Percentiles rank a stretch among this genome's conserved stretches.
These are phyloP conservation scores for Paraglomus brasilianum DNA, from an alignment of 192 early-diverging fungal genomes.

Conservation along the genomic window DNA sequence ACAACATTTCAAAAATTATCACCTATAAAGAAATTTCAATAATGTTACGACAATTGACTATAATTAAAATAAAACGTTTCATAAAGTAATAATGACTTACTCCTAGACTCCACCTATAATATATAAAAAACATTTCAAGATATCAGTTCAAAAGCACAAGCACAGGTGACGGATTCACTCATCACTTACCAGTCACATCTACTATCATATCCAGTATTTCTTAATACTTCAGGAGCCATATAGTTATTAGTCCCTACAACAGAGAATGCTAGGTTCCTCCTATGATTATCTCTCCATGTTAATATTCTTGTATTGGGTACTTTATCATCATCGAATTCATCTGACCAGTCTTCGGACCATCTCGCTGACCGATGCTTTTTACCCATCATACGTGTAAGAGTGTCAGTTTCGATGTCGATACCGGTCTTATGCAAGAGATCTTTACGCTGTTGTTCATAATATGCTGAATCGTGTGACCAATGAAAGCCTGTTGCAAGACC, in stretches of 20 bases:
- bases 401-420: slow-evolving; percentile 47
- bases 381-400: slow-evolving; percentile 33
- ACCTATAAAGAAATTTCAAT: slow-evolving; percentile 30
- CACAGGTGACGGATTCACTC: too few relatives aligned
- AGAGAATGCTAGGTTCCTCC: slow-evolving; percentile 64
- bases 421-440: slow-evolving; percentile 47
- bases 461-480: slow-evolving; percentile 61
- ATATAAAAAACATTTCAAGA: background rate
- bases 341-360: slow-evolving; percentile 38
- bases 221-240: slow-evolving; percentile 89
- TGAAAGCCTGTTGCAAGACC: slow-evolving; percentile 70
- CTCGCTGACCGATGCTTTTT: slow-evolving; percentile 36
- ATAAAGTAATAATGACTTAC: slow-evolving; percentile 40
- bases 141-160: background rate
- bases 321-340: slow-evolving; percentile 49
- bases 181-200: slow-evolving; percentile 59
- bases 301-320: slow-evolving; percentile 55
- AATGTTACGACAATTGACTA: background rate
- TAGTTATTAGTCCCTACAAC: slow-evolving; percentile 91
- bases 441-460: slow-evolving; percentile 59
- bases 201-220: slow-evolving; percentile 43
- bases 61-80: background rate
- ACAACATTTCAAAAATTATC: slow-evolving; percentile 75
- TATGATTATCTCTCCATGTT: slow-evolving; percentile 49
- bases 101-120: slow-evolving; percentile 59